Conservation (phyloP, 768 basidiomycete genomes). For the Phylloporus arenicola region DNA sequence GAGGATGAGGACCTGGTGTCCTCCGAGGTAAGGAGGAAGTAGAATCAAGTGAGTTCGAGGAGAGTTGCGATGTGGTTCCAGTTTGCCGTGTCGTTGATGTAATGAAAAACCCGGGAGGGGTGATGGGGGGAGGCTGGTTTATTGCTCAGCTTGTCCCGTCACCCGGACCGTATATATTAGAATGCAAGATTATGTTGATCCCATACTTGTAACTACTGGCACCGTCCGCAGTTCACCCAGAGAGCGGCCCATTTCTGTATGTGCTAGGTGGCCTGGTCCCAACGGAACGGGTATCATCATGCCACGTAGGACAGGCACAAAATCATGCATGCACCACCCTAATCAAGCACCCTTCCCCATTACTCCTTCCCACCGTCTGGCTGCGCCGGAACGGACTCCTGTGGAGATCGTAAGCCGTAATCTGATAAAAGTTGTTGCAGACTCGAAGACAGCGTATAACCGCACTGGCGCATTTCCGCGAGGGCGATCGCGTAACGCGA, state of each 20-base stretch:
- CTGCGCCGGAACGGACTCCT: background rate
- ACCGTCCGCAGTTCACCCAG: conserved; percentile 1
- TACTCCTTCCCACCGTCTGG: background rate
- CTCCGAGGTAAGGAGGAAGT: conserved; percentile 19
- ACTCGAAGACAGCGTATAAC: conserved; percentile 36
- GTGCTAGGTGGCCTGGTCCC: no score
- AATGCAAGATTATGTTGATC: conserved; percentile 29
- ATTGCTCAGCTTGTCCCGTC: conserved; percentile 18
- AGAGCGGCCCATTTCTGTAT: conserved; percentile 11
- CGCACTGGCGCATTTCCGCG: conserved; percentile 65
- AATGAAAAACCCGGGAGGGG: conserved; percentile 9
- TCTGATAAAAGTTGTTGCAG: conserved; percentile 32
- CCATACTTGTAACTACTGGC: conserved; percentile 3
- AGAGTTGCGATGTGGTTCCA: conserved; percentile 1
- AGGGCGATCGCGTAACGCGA: conserved; percentile 57
- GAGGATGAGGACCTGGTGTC: conserved; percentile 56
- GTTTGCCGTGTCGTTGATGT: conserved; percentile 14
- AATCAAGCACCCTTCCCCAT: background rate
- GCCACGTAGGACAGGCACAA: background rate
- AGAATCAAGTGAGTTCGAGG: conserved; percentile 4
- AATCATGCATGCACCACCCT: background rate
- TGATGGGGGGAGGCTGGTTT: conserved; percentile 16
- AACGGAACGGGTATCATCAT: background rate
- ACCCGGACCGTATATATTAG: conserved; percentile 26
- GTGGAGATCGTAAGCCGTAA: conserved; percentile 4